Evolutionary conservation across 345 rosid genomes (phyloP).

Genomic region (Populus pruinosa): DNA sequence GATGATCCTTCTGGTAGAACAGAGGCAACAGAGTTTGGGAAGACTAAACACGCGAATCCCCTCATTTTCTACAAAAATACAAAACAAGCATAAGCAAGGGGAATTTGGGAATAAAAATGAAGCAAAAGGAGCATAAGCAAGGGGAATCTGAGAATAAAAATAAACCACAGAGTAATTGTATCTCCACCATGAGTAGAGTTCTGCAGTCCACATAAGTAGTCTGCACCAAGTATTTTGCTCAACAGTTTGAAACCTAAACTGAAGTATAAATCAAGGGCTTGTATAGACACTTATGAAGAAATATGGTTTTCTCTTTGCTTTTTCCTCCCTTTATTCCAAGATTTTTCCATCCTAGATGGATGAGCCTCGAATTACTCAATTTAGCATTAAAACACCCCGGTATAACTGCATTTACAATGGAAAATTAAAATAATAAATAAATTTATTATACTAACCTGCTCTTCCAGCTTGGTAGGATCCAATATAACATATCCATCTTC

Average conservation of each 20-base stretch:
- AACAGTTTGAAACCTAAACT: no score
- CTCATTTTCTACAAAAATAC: conserved; percentile 60
- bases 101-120: background rate
- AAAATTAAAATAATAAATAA: background rate
- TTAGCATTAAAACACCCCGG: background rate
- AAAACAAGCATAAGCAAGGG: conserved; percentile 6
- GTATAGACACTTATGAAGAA: background rate
- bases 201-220: background rate
- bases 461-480: conserved; percentile 87
- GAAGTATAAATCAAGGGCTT: no score
- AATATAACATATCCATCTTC: conserved; percentile 54
- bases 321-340: no score
- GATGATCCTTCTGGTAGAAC: conserved; percentile 52
- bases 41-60: conserved; percentile 75
- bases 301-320: background rate
- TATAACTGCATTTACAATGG: background rate
- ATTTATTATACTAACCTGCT: conserved; percentile 51
- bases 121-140: background rate
- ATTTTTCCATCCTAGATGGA: no score
- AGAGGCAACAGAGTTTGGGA: conserved; percentile 65
- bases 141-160: background rate
- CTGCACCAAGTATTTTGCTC: background rate
- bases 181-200: background rate
- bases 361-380: background rate
- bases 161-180: background rate